phyloP scores from a whole-genome alignment of 306 rosid species.

The Quillaja saponaria region DNA sequence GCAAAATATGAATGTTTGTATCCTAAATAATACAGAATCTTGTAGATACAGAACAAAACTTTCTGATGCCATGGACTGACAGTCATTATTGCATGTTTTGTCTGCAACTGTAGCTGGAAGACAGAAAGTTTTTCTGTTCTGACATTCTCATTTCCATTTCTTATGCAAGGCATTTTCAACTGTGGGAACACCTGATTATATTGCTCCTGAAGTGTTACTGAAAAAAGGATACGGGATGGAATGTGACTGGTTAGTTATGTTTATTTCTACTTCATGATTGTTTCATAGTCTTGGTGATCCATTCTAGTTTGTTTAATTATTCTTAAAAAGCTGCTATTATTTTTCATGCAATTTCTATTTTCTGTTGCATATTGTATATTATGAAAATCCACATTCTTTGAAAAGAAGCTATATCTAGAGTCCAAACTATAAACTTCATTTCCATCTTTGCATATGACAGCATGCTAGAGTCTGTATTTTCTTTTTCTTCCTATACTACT shows the following conservation, averaged over 20 bases:
- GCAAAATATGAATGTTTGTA: constrained; percentile 12
- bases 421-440: no score
- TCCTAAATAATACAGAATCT: not conserved
- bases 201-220: constrained; percentile 95
- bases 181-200: constrained; percentile 97
- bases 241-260: constrained; percentile 86
- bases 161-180: constrained; percentile 88
- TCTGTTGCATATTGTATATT: not conserved
- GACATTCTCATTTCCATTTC: constrained; percentile 33
- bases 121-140: constrained; percentile 27
- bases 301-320: not conserved
- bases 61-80: constrained; percentile 20
- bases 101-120: constrained; percentile 20
- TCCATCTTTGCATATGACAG: no score
- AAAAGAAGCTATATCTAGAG: no score
- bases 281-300: constrained; percentile 18
- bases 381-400: no score
- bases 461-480: not conserved
- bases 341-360: no score
- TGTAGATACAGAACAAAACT: constrained; percentile 6
- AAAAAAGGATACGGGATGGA: constrained; percentile 99
- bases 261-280: constrained; percentile 29
- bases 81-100: constrained; percentile 25
- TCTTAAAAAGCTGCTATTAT: no score
- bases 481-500: not conserved